These are phyloP conservation scores for Xerocomus minutiporus DNA, from an alignment of 1,284 basidiomycete genomes.

Conservation along the genomic window DNA sequence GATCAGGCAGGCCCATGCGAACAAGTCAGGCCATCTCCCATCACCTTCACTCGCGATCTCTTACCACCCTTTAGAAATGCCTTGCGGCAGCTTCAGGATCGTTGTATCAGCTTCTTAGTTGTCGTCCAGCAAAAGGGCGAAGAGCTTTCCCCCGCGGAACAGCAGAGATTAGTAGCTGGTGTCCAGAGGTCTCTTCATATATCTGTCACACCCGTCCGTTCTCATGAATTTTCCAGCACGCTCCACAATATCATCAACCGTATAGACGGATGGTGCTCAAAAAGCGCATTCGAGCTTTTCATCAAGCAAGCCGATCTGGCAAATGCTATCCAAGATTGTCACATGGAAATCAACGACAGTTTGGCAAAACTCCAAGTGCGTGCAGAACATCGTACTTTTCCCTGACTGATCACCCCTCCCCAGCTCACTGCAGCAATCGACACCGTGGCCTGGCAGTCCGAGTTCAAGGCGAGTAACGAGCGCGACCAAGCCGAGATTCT, in stretches of 20 bases:
- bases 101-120: conserved; percentile 30
- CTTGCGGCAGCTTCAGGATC: conserved; percentile 41
- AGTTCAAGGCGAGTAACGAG: conserved; percentile 35
- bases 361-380: conserved; percentile 41
- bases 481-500: conserved; percentile 43
- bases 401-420: conserved; percentile 11
- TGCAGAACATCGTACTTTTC: neutral
- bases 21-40: conserved; percentile 35
- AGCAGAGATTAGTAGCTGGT: conserved; percentile 17
- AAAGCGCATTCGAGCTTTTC: conserved; percentile 38
- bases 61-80: conserved; percentile 32
- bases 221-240: conserved; percentile 31
- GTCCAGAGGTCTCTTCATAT: conserved; percentile 21
- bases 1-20: conserved; percentile 44
- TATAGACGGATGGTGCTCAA: conserved; percentile 41
- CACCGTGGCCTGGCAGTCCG: conserved; percentile 44
- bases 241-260: conserved; percentile 35
- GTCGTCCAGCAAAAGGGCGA: conserved; percentile 23
- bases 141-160: conserved; percentile 19
- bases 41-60: neutral
- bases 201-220: neutral
- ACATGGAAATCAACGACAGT: conserved; percentile 40
- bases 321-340: conserved; percentile 40
- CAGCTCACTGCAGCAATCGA: conserved; percentile 45
- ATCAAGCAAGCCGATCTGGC: conserved; percentile 42